These are phyloP conservation scores for Spongospora subterranea DNA, from an alignment of 208 protist species.

Conservation along the genomic window DNA sequence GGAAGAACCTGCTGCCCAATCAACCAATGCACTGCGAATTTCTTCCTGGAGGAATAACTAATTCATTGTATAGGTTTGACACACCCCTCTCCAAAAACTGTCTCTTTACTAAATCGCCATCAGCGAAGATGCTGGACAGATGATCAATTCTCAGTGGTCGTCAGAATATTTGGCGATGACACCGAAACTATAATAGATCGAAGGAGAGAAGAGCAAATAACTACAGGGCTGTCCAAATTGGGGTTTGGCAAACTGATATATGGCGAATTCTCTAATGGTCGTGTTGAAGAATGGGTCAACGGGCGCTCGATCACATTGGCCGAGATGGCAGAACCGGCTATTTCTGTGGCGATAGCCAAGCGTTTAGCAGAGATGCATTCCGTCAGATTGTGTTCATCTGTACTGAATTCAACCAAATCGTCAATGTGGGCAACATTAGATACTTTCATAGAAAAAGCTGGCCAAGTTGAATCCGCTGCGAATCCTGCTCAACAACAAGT, in stretches of 20 bases:
- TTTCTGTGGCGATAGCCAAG: neutral
- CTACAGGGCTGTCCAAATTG: neutral
- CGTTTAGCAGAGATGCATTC: neutral
- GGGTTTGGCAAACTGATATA: constrained; percentile 11
- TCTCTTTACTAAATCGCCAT: neutral
- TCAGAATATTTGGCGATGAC: neutral
- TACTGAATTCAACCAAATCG: neutral
- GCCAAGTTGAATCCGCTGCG: neutral
- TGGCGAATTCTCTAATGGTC: neutral
- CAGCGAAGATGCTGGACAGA: neutral
- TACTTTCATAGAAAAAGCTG: neutral
- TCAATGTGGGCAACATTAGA: neutral
- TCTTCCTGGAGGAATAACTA: neutral
- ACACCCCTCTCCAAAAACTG: neutral
- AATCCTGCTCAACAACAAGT: neutral
- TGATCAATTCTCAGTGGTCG: neutral
- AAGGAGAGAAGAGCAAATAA: neutral
- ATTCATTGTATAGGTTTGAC: neutral
- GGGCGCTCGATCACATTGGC: neutral
- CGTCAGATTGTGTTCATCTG: neutral
- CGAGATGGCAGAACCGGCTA: neutral
- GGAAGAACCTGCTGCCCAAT: neutral
- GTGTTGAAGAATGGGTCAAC: constrained; percentile 4
- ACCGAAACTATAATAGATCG: neutral
- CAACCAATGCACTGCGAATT: neutral